Evolutionary conservation across 2,329 filamentous ascomycete genomes (phyloP), one percentile per base, ranked within the genome.

Genomic region (Shiraia bambusicola): DNA sequence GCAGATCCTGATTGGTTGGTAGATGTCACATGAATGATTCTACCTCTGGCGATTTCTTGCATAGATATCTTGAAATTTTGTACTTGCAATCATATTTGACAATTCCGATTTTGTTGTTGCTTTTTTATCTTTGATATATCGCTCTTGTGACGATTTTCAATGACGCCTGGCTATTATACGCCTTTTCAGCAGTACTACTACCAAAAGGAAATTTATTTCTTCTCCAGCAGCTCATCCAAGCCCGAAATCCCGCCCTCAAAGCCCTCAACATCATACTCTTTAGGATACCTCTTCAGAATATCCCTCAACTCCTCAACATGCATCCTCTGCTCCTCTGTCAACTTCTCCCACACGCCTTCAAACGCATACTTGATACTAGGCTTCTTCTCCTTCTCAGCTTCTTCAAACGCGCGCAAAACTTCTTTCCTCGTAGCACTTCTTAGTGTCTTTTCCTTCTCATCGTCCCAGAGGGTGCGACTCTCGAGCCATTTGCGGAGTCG

Each of bases 401-500:
- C 83, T 10, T 84, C 81, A 69, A 98, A 97, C 0, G 89, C 91
- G 57, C 82, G 83, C 36, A 98, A 69, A 0, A 97, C 80, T 19
- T 90, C 86, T 61, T 87, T 88, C 17, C 87, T 75, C 19, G 86
- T 75, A 12, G 72, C 70, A 28, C 81, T 80, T 14, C 90, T 73
- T 3, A 85, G 76, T 43, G 85, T 80, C 58, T 83, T 88, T 70
- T 98, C 93, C 56, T 84, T 81, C 28, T 81, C 77, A 50, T 96
- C 91, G 57, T 91, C 82, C 93, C 93, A 98, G 29, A 90, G 76
- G 0, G 83, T 83, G 54, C 84, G 82, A 7, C 81, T 78, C 70
- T 98, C 92, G 72, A 98, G 83, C 80, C 89, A 98, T 73, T 95
- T 95, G 15, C 91, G 79, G 41, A 95, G 66, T 10, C 90, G 79